Percentiles rank a stretch among this genome's conserved stretches.
Evolutionary conservation across 2,329 filamentous ascomycete species (phyloP).

Genomic region (Fusarium anguioides): DNA sequence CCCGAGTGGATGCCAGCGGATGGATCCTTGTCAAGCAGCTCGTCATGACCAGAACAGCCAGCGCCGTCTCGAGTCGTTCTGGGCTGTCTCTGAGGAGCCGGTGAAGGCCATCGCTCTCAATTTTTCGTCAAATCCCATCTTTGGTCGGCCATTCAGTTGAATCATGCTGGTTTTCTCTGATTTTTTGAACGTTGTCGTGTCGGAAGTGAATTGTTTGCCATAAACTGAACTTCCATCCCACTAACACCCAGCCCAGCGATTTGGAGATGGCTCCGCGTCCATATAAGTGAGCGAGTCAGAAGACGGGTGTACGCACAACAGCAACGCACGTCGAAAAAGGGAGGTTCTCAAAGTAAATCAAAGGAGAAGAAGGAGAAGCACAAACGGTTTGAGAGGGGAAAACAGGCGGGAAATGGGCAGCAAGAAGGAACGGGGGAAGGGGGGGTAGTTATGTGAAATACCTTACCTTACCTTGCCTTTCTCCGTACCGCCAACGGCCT

Average conservation of each 20-base stretch:
- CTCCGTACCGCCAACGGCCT: slow-evolving; percentile 37
- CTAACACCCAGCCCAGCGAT: slow-evolving; percentile 34
- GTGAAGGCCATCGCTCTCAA: slow-evolving; percentile 33
- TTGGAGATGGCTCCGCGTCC: slow-evolving; percentile 36
- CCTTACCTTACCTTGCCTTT: slow-evolving; percentile 41
- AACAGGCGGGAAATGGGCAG: slow-evolving; percentile 45
- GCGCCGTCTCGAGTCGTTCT: slow-evolving; percentile 43
- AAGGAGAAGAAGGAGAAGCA: slow-evolving; percentile 33
- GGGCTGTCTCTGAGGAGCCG: slow-evolving; percentile 30
- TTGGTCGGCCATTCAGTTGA: slow-evolving; percentile 3
- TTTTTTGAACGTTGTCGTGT: slow-evolving; percentile 18
- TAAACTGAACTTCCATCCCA: slow-evolving; percentile 15
- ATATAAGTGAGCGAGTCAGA: slow-evolving; percentile 43
- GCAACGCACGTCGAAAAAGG: slow-evolving; percentile 34
- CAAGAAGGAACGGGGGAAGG: slow-evolving; percentile 50
- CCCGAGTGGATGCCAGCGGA: slow-evolving; percentile 46
- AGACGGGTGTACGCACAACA: slow-evolving; percentile 34
- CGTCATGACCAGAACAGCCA: slow-evolving; percentile 46
- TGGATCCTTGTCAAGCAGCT: slow-evolving; percentile 45
- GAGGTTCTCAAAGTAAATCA: slow-evolving; percentile 7
- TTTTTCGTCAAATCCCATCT: slow-evolving; percentile 22
- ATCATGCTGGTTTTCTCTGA: slow-evolving; percentile 4
- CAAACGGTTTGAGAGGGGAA: slow-evolving; percentile 37
- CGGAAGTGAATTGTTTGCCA: not conserved
- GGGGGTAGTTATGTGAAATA: slow-evolving; percentile 54